A percentile compares a stretch with the other conserved stretches of the same genome.
These are phyloP conservation scores for Entomortierella chlamydospora DNA, from an alignment of 192 early-diverging fungal species.

Conservation along the genomic window DNA sequence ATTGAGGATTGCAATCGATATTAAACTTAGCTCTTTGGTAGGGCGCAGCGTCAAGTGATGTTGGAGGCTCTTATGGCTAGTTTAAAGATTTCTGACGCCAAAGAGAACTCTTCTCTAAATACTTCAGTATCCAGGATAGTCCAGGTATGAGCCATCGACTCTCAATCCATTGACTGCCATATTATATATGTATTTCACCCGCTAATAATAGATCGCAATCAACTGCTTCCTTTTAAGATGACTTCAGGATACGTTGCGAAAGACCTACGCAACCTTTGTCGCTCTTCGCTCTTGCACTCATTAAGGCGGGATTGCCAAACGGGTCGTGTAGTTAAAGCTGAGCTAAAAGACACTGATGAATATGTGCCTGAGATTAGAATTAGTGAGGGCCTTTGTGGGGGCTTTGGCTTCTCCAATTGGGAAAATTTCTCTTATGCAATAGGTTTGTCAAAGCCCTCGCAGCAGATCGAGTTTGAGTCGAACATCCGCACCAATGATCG, in stretches of 20 bases:
- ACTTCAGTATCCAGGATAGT: slow-evolving; percentile 15
- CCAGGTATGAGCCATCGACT: slow-evolving; percentile 11
- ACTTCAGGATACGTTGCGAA: slow-evolving; percentile 71
- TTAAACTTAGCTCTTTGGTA: too few species aligned
- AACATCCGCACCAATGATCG: slow-evolving; percentile 62
- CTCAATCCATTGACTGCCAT: neutral
- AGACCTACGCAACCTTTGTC: slow-evolving; percentile 60
- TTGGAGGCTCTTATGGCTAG: slow-evolving; percentile 1
- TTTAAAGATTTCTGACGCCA: neutral
- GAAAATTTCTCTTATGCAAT: slow-evolving; percentile 68
- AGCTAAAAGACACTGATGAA: too few species aligned
- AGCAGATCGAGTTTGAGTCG: slow-evolving; percentile 71
- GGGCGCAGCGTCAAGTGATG: slow-evolving; percentile 20
- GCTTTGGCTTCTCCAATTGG: slow-evolving; percentile 16
- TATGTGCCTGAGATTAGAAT: neutral
- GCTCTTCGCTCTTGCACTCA: slow-evolving; percentile 52
- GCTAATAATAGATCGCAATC: too few species aligned
- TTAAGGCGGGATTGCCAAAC: slow-evolving; percentile 1
- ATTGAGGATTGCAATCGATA: too few species aligned
- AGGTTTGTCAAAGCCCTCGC: slow-evolving; percentile 69
- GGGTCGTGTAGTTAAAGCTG: too few species aligned
- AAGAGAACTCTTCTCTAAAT: neutral
- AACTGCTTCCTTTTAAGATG: slow-evolving; percentile 35
- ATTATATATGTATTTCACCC: neutral
- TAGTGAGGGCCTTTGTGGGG: neutral